Percentiles rank a stretch among this genome's conserved stretches.
Conservation (phyloP, 441 rosid genomes). For the Pelargonium australe region DNA sequence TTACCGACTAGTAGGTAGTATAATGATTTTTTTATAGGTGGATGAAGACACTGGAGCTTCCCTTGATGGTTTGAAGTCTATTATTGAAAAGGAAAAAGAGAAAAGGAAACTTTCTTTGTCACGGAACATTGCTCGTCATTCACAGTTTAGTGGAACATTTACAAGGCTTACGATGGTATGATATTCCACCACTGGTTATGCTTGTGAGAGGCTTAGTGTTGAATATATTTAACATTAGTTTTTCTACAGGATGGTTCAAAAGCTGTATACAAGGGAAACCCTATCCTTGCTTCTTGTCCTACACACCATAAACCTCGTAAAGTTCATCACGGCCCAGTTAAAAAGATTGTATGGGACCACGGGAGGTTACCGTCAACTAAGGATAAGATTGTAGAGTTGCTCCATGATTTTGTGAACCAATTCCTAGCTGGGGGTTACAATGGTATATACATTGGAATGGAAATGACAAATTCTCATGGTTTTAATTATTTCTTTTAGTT, state of each 20-base stretch:
- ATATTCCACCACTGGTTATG: constrained; percentile 13
- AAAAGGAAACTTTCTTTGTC: constrained; percentile 58
- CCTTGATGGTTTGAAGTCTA: constrained; percentile 58
- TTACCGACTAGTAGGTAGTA: not conserved
- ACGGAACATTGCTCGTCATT: constrained; percentile 46
- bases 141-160: constrained; percentile 89
- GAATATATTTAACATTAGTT: constrained; percentile 12
- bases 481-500: constrained; percentile 8
- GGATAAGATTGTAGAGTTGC: constrained; percentile 50
- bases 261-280: constrained; percentile 65
- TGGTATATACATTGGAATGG: constrained; percentile 43
- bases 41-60: constrained; percentile 42
- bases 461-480: not conserved
- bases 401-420: constrained; percentile 77
- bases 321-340: constrained; percentile 40
- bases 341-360: constrained; percentile 62
- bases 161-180: constrained; percentile 73
- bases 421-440: constrained; percentile 84
- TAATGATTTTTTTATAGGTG: constrained; percentile 28
- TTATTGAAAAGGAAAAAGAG: constrained; percentile 67
- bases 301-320: constrained; percentile 41
- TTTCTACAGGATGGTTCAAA: constrained; percentile 72
- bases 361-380: constrained; percentile 46
- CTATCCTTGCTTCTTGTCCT: constrained; percentile 39
- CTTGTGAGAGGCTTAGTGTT: constrained; percentile 14